Conservation (phyloP, 441 rosid genomes). For the Syzygium syzygioides region DNA sequence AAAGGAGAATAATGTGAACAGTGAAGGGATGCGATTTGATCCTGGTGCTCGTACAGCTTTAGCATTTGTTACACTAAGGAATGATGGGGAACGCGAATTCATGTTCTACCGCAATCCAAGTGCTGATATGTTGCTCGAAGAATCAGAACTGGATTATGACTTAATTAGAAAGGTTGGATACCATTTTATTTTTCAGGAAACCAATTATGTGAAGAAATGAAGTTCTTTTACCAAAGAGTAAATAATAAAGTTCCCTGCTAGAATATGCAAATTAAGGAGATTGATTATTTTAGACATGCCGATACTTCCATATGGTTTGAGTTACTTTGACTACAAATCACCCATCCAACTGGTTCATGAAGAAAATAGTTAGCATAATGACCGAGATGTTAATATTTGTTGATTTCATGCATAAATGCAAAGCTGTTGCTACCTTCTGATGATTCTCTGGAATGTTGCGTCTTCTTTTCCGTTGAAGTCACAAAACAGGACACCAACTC, state of each 20-base stretch:
- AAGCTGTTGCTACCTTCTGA: background rate
- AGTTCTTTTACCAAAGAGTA: background rate
- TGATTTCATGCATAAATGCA: background rate
- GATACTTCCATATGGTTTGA: background rate
- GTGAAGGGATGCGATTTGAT: constrained; percentile 77
- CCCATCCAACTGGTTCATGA: background rate
- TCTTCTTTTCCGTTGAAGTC: background rate
- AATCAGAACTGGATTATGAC: constrained; percentile 73
- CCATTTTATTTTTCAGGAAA: background rate
- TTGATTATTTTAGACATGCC: background rate
- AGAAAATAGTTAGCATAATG: background rate
- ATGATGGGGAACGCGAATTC: constrained; percentile 89
- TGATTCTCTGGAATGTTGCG: background rate
- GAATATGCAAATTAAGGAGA: background rate
- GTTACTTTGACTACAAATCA: background rate
- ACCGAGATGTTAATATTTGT: background rate
- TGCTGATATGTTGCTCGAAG: constrained; percentile 89
- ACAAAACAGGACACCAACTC: background rate
- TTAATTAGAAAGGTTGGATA: constrained; percentile 61
- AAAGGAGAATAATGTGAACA: constrained; percentile 80
- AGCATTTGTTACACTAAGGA: constrained; percentile 84
- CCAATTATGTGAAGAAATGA: background rate
- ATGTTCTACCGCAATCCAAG: constrained; percentile 98
- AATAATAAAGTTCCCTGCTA: background rate
- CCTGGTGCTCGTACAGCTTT: constrained; percentile 90